Evolutionary conservation across 2,329 filamentous ascomycete species (phyloP).

Genomic region (Neonectria sp.): DNA sequence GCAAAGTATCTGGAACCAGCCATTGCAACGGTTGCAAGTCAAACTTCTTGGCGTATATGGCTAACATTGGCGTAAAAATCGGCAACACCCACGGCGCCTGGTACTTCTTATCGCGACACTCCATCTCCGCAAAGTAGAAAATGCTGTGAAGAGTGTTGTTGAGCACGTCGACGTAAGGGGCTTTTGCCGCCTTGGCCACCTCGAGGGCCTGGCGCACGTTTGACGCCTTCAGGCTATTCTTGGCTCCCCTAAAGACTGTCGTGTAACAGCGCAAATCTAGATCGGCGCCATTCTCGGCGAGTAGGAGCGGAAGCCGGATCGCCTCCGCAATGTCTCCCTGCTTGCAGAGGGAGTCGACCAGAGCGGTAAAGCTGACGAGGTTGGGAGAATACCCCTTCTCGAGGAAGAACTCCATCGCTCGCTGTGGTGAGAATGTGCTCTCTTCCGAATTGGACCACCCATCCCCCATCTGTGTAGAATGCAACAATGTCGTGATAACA

Average conservation of each 20-base stretch:
- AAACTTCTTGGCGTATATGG: conserved; percentile 65
- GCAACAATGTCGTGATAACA: conserved; percentile 73
- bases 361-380: conserved; percentile 73
- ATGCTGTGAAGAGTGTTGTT: conserved; percentile 65
- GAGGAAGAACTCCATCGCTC: conserved; percentile 62
- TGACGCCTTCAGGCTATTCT: conserved; percentile 66
- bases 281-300: conserved; percentile 62
- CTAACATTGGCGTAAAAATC: conserved; percentile 64
- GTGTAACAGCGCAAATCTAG: conserved; percentile 78
- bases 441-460: conserved; percentile 37
- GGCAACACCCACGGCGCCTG: conserved; percentile 53
- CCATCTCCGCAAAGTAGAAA: conserved; percentile 60
- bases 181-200: conserved; percentile 64
- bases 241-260: conserved; percentile 80
- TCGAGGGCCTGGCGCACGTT: conserved; percentile 61
- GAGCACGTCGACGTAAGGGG: conserved; percentile 53
- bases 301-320: conserved; percentile 52
- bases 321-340: conserved; percentile 57
- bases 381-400: conserved; percentile 75
- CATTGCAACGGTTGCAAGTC: conserved; percentile 61
- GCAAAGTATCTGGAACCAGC: conserved; percentile 55
- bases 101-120: conserved; percentile 51
- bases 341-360: conserved; percentile 80
- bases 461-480: conserved; percentile 45
- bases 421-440: conserved; percentile 48